A percentile compares a stretch with the other conserved stretches of the same genome.
These are phyloP conservation scores for Nicotiana paniculata DNA, from an alignment of 257 asterid species.

Conservation along the genomic window DNA sequence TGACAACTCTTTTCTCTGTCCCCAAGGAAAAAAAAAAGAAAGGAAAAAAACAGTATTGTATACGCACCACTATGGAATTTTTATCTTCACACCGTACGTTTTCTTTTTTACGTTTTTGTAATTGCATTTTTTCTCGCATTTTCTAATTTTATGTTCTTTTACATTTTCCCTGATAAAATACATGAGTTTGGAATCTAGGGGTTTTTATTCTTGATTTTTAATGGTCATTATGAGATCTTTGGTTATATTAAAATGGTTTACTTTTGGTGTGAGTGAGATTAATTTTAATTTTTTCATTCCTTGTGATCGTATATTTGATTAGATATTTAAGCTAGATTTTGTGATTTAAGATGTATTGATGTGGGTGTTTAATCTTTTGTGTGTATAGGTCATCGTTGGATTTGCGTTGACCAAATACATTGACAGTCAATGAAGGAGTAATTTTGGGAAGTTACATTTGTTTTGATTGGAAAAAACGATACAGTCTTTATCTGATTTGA, in stretches of 20 bases:
- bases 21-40: background rate
- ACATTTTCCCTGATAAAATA: background rate
- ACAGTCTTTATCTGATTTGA: slow-evolving; percentile 10
- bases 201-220: background rate
- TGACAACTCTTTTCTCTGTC: background rate
- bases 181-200: background rate
- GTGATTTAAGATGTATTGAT: background rate
- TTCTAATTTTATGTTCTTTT: background rate
- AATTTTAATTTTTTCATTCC: background rate
- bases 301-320: background rate
- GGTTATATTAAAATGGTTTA: background rate
- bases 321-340: background rate
- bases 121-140: background rate
- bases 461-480: slow-evolving; percentile 10
- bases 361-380: slow-evolving; percentile 7
- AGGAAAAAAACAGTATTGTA: background rate
- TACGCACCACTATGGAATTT: slow-evolving; percentile 29
- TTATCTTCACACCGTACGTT: slow-evolving; percentile 23
- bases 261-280: background rate
- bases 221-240: background rate
- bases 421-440: slow-evolving; percentile 27
- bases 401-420: slow-evolving; percentile 35
- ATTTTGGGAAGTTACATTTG: slow-evolving; percentile 9
- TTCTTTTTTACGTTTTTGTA: background rate
- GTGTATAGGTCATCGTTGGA: slow-evolving; percentile 40